phyloP scores from a whole-genome alignment of 129 eudicot species.

The Logfia minima region DNA sequence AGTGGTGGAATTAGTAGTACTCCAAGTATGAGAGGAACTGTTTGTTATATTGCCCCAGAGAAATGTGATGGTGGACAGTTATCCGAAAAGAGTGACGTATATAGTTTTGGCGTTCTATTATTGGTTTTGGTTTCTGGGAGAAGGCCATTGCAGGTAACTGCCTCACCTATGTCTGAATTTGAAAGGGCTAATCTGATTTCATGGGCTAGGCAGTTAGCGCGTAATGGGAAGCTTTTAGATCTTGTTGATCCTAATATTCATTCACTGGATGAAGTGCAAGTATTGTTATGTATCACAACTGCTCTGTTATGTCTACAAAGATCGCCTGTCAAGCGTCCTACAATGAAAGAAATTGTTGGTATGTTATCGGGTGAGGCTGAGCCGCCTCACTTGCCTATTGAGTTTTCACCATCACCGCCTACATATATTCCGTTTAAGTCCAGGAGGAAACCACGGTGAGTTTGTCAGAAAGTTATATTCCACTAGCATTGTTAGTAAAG shows the following conservation, averaged over 20 bases:
- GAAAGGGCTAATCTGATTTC: slow-evolving; percentile 95
- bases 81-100: slow-evolving; percentile 85
- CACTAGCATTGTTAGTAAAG: slow-evolving; percentile 29
- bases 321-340: slow-evolving; percentile 70
- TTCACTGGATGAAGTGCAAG: slow-evolving; percentile 61
- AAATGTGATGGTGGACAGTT: slow-evolving; percentile 77
- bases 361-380: slow-evolving; percentile 84
- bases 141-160: slow-evolving; percentile 88
- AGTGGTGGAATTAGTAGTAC: slow-evolving; percentile 96
- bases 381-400: slow-evolving; percentile 88
- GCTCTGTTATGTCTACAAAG: slow-evolving; percentile 80
- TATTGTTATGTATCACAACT: slow-evolving; percentile 71
- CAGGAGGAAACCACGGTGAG: slow-evolving; percentile 73
- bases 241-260: slow-evolving; percentile 80
- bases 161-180: slow-evolving; percentile 93
- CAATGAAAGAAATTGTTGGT: slow-evolving; percentile 79
- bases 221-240: slow-evolving; percentile 77
- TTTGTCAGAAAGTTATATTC: slow-evolving; percentile 29
- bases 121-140: slow-evolving; percentile 84
- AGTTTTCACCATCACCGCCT: slow-evolving; percentile 97
- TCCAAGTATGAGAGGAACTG: slow-evolving; percentile 99
- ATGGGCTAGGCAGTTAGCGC: slow-evolving; percentile 92
- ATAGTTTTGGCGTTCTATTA: slow-evolving; percentile 81
- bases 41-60: slow-evolving; percentile 93
- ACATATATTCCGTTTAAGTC: slow-evolving; percentile 79